A percentile compares a stretch with the other conserved stretches of the same genome.
Evolutionary conservation across 345 rosid species (phyloP).

Genomic region (Pseudoturritis turrita): DNA sequence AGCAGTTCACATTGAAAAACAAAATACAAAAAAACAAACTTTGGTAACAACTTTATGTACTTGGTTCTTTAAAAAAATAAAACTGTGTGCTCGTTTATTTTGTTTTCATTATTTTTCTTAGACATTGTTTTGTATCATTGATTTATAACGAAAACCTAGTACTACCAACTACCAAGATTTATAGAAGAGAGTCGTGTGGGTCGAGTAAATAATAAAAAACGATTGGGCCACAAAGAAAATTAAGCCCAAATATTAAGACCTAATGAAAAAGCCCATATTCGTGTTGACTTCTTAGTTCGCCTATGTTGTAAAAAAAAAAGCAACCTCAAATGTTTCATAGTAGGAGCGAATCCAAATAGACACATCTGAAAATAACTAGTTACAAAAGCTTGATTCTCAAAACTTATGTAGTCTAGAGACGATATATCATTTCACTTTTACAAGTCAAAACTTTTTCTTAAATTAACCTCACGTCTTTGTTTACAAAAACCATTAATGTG

Average conservation of each 20-base stretch:
- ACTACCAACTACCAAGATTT: not conserved
- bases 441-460: not conserved
- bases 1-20: too few species aligned
- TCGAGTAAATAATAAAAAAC: not conserved
- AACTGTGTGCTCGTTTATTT: not conserved
- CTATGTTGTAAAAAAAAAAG: not conserved
- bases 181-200: not conserved
- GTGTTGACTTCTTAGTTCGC: not conserved
- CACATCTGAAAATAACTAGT: not conserved
- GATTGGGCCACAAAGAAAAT: not conserved
- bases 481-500: not conserved
- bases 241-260: not conserved
- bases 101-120: not conserved
- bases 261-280: not conserved
- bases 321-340: not conserved
- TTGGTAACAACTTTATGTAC: too few species aligned
- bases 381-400: not conserved
- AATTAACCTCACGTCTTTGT: not conserved
- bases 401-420: not conserved
- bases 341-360: too few species aligned
- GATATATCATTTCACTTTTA: not conserved
- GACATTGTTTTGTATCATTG: not conserved
- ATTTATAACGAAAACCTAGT: not conserved
- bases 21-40: too few species aligned
- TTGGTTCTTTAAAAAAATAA: too few species aligned